A percentile compares a stretch with the other conserved stretches of the same genome.
phyloP scores from a whole-genome alignment of 2,329 filamentous ascomycete genomes.

The Cercospora janseana region DNA sequence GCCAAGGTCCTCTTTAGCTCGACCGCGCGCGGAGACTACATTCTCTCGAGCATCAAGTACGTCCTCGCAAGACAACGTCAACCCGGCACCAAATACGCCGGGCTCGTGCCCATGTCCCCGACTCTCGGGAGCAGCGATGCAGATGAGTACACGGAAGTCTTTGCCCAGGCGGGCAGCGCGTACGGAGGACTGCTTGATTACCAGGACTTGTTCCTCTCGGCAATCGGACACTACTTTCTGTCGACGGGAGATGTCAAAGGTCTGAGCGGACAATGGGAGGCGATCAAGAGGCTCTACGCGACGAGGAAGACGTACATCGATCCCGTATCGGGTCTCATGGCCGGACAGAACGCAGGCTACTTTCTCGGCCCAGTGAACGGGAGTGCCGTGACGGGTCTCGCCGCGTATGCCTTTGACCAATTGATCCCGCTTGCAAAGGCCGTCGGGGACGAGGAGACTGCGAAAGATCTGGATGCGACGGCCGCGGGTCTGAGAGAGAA shows the following conservation, averaged over 20 bases:
- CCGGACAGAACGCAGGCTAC: conserved; percentile 18
- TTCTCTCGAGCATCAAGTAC: conserved; percentile 39
- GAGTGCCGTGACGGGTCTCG: conserved; percentile 31
- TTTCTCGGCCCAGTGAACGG: conserved; percentile 38
- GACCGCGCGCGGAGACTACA: conserved; percentile 40
- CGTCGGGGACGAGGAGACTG: conserved; percentile 33
- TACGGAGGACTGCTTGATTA: conserved; percentile 33
- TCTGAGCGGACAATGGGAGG: conserved; percentile 28
- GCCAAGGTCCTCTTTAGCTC: conserved; percentile 39
- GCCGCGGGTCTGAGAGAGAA: conserved; percentile 29
- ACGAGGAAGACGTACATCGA: conserved; percentile 32
- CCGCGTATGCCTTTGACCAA: conserved; percentile 32
- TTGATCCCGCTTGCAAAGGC: conserved; percentile 36
- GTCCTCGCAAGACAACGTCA: conserved; percentile 32
- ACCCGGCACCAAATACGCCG: conserved; percentile 6
- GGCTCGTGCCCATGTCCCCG: conserved; percentile 20
- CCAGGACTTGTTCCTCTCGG: conserved; percentile 36
- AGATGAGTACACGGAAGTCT: conserved; percentile 15
- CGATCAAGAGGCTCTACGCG: conserved; percentile 30
- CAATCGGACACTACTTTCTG: conserved; percentile 33
- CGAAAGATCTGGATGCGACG: conserved; percentile 26
- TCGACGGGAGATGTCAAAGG: conserved; percentile 27
- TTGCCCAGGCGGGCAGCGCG: background rate
- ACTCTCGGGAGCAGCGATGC: conserved; percentile 14
- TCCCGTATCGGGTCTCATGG: conserved; percentile 31